phyloP scores from a whole-genome alignment of 257 asterid genomes.

The Gynochthodes officinalis region DNA sequence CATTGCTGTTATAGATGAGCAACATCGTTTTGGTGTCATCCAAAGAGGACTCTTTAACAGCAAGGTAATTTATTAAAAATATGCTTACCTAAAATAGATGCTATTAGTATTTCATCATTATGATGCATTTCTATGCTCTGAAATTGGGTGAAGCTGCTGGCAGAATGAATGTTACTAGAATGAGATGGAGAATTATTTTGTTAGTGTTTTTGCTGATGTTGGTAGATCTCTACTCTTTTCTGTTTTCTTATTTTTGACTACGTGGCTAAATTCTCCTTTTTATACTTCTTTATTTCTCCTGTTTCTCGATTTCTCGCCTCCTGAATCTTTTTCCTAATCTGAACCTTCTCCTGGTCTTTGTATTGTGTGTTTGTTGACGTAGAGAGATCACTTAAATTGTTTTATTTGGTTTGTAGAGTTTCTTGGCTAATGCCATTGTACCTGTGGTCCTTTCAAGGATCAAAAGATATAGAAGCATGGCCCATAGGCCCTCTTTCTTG shows the following conservation, averaged over 20 bases:
- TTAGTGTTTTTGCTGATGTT: neutral
- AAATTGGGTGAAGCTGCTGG: constrained; percentile 1
- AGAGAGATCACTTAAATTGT: neutral
- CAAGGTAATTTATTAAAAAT: constrained; percentile 54
- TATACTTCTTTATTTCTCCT: neutral
- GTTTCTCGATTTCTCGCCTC: neutral
- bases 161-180: neutral
- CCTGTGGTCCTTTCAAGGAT: neutral
- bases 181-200: constrained; percentile 7
- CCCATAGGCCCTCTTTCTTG: neutral
- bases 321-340: neutral
- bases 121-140: neutral
- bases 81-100: neutral
- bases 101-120: neutral
- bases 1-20: constrained; percentile 91
- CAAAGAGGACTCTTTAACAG: constrained; percentile 94
- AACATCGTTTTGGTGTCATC: constrained; percentile 95
- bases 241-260: neutral
- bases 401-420: neutral
- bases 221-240: neutral
- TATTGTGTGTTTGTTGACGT: neutral
- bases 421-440: neutral
- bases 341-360: neutral
- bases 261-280: neutral
- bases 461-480: neutral